Base-by-base conservation (phyloP, 371 early-diverging fungal species). In the Apophysomyces elegans region DNA sequence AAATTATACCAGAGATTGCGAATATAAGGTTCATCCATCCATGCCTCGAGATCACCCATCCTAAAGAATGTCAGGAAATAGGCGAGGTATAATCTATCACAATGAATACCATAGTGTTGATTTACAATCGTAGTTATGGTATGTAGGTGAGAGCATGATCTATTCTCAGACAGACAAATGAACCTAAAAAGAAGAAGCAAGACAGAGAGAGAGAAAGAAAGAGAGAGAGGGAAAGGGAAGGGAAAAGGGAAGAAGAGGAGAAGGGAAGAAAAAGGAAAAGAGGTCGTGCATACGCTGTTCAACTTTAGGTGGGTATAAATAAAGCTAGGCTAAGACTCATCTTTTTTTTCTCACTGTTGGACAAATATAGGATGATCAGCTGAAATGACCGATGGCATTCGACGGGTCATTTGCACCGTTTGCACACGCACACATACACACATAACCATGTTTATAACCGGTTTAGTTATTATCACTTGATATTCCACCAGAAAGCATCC, bases 11-110 rank as follows among this genome's bases (percentile, higher is more conserved):
- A 93, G 7, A 88, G 62, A 66, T 85, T 83, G 14, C 86, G 74
- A 37, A 93, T 72, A 70, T 80, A 91, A 64, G 80, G 83, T 50
- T 93, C 92, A 68, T 90, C 90, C 93, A 92, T 92, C 92, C 93
- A 92, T 3, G 86, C 74, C 57, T 91, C 92, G 35, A 93, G 77
- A 66, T 91, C 91, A 61, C 91, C 91, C 90, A 90, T 89, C 90
- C 90, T 75, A 44, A 16, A 13, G 4, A 7, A 38, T 56, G n/a
- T 37, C 12, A 41, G 13, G 44, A 44, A 26, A 18, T 21, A 18
- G 7, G 5, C 9, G 9, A 21, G 9, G 9, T 5, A 21, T 9
- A 50, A 1, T 1, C 1, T 21, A 21, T 21, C 16, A 5, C 8
- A 18, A 21, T 7, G 21, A 9, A 7, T 50, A 50, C 54, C 54